Evolutionary conservation across 2,329 filamentous ascomycete species (phyloP), one percentile per base, ranked within the genome.

Genomic region (Hypoxylon sp.): DNA sequence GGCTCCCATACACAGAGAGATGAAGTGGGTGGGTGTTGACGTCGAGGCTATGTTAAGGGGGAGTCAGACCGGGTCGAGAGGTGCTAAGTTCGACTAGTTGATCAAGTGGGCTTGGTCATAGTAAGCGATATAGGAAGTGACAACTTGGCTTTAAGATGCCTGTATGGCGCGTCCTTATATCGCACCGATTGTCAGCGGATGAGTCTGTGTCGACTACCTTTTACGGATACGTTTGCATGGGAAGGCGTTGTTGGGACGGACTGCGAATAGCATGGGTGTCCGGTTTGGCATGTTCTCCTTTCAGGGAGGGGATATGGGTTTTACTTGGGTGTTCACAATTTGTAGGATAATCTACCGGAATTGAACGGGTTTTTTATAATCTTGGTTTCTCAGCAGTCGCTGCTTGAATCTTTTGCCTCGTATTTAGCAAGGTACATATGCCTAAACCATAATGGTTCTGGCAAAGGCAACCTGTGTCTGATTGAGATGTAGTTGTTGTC

Each of bases 21-120:
- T 73, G 59, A 69, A 70, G 49, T 79, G 77, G 78, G 71, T 75
- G 3, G 73, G 70, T 9, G 72, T 78, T 12, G 72, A 78, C 54
- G 68, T 75, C 16, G 67, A 72, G 12, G 71, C 73, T 37, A 73
- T 78, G 69, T 74, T 77, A 67, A 67, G 64, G 38, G 63, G 55
- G n/a, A 63, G 60, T 30, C 44, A 48, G 2, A 55, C 60, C 8
- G 60, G 60, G 7, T 54, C 54, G 5, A 51, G 57, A 19, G 38
- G 16, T 11, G 30, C 44, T 12, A 50, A 54, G 29, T 51, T 48
- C 16, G 56, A 60, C 17, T 41, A 55, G 12, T 35, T 29, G 12
- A 7, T 20, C 15, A 17, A 21, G 3, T 7, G 5, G 23, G 13
- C 15, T 12, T 23, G 3, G 13, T 15, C 25, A 15, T 15, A 16